Conservation (phyloP, 2,329 filamentous ascomycete species). For the Arthroderma uncinatum region DNA sequence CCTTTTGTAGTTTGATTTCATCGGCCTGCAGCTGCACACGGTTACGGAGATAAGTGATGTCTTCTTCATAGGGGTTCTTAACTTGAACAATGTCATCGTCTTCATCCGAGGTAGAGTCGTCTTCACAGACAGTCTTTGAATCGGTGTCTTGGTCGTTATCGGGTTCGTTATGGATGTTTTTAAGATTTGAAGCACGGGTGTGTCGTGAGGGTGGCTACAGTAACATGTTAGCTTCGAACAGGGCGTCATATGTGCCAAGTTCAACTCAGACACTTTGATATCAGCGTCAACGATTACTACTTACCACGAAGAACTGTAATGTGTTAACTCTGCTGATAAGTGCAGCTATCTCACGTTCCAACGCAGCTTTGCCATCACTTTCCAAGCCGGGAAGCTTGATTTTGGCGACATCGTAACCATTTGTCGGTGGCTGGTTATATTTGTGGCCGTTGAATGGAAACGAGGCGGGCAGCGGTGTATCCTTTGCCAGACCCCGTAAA, state of each 20-base stretch:
- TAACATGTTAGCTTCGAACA: not conserved
- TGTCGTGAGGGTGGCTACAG: conserved; percentile 30
- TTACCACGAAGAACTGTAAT: conserved; percentile 65
- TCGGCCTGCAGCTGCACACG: conserved; percentile 91
- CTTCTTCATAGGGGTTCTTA: conserved; percentile 61
- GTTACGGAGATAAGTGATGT: conserved; percentile 73
- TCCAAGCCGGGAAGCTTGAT: conserved; percentile 68
- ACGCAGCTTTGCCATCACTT: conserved; percentile 60
- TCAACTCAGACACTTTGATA: not conserved
- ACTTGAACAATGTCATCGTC: conserved; percentile 36
- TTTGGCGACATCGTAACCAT: conserved; percentile 42
- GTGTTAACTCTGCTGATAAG: conserved; percentile 67
- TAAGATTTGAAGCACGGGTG: conserved; percentile 28
- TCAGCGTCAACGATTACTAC: conserved; percentile 11
- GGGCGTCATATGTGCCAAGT: too few relatives aligned
- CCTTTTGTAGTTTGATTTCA: conserved; percentile 75
- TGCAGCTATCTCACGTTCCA: conserved; percentile 74
- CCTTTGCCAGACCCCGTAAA: conserved; percentile 37
- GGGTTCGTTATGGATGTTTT: conserved; percentile 21
- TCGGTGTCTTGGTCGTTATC: conserved; percentile 18
- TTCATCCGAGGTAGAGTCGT: conserved; percentile 25
- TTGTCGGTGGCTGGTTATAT: conserved; percentile 26
- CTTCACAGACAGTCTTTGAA: conserved; percentile 10
- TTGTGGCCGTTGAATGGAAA: conserved; percentile 18
- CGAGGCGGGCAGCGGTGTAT: conserved; percentile 25